Percentiles rank a stretch among this genome's conserved stretches.
These are phyloP conservation scores for Glomus cerebriforme DNA, from an alignment of 192 early-diverging fungal genomes.

Conservation along the genomic window DNA sequence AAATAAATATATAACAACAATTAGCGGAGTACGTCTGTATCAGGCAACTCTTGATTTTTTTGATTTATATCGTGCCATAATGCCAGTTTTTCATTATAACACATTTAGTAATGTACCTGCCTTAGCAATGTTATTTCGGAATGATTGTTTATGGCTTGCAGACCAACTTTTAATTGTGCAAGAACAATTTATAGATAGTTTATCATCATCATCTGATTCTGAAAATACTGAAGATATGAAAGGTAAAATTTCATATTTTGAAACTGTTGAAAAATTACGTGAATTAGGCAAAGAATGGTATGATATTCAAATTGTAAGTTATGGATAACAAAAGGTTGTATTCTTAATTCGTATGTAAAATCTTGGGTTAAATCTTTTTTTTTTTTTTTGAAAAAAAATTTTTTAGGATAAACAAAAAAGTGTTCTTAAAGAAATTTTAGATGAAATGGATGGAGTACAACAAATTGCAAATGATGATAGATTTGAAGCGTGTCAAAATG, in stretches of 20 bases:
- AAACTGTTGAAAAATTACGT: slow-evolving; percentile 52
- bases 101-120: slow-evolving; percentile 56
- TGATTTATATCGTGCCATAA: slow-evolving; percentile 64
- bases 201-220: slow-evolving; percentile 2
- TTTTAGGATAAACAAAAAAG: slow-evolving; percentile 56
- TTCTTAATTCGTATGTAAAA: background rate
- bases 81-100: slow-evolving; percentile 62
- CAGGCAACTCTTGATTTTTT: slow-evolving; percentile 49
- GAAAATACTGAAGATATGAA: background rate
- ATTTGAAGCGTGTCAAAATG: slow-evolving; percentile 49
- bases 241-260: slow-evolving; percentile 47
- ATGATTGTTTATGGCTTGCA: slow-evolving; percentile 70
- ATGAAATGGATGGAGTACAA: slow-evolving; percentile 40
- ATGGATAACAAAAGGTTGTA: slow-evolving; percentile 20
- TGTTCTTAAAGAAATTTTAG: slow-evolving; percentile 48
- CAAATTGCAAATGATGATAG: slow-evolving; percentile 43
- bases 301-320: slow-evolving; percentile 54
- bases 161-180: slow-evolving; percentile 45
- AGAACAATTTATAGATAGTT: slow-evolving; percentile 37
- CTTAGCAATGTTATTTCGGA: slow-evolving; percentile 63
- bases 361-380: background rate
- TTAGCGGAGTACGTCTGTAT: slow-evolving; percentile 38
- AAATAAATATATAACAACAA: slow-evolving; percentile 3
- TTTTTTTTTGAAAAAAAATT: background rate
- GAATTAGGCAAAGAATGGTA: slow-evolving; percentile 57